phyloP scores from a whole-genome alignment of 805 yeast species.

The Wickerhamomyces canadensis region DNA sequence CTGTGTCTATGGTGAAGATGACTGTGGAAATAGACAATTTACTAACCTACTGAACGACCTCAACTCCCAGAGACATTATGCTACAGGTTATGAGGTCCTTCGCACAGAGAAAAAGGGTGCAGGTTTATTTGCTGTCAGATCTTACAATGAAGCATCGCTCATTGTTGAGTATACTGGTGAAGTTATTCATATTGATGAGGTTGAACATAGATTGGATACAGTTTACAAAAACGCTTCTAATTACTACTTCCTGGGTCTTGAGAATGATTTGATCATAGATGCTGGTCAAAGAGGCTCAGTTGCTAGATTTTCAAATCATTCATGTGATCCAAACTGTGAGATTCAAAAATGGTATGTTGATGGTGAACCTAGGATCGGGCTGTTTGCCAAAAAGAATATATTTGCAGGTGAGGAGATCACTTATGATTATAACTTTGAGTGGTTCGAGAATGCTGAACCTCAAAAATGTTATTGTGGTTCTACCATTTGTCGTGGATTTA shows the following conservation, averaged over 20 bases:
- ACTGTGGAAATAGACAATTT: slow-evolving; percentile 36
- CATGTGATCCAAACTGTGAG: slow-evolving; percentile 41
- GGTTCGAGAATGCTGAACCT: slow-evolving; percentile 37
- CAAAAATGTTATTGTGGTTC: slow-evolving; percentile 41
- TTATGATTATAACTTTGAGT: slow-evolving; percentile 44
- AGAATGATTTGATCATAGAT: slow-evolving; percentile 38
- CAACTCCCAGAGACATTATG: slow-evolving; percentile 12
- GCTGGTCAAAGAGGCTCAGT: slow-evolving; percentile 39
- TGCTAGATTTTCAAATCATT: slow-evolving; percentile 47
- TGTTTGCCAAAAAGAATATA: slow-evolving; percentile 37
- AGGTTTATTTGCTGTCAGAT: slow-evolving; percentile 36
- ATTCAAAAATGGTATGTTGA: slow-evolving; percentile 45
- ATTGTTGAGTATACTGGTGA: slow-evolving; percentile 47
- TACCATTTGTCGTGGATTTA: slow-evolving; percentile 34
- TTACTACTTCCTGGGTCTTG: slow-evolving; percentile 38
- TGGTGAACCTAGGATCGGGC: slow-evolving; percentile 39
- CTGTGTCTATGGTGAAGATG: slow-evolving; percentile 26
- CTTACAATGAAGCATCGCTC: slow-evolving; percentile 32
- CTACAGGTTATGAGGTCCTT: slow-evolving; percentile 28
- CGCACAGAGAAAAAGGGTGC: slow-evolving; percentile 35
- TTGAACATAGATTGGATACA: slow-evolving; percentile 30
- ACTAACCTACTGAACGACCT: slow-evolving; percentile 18
- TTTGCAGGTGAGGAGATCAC: slow-evolving; percentile 38
- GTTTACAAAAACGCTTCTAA: slow-evolving; percentile 28
- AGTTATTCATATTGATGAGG: slow-evolving; percentile 34